phyloP scores from a whole-genome alignment of 179 eudicot species.

The Amaranthus tricolor region DNA sequence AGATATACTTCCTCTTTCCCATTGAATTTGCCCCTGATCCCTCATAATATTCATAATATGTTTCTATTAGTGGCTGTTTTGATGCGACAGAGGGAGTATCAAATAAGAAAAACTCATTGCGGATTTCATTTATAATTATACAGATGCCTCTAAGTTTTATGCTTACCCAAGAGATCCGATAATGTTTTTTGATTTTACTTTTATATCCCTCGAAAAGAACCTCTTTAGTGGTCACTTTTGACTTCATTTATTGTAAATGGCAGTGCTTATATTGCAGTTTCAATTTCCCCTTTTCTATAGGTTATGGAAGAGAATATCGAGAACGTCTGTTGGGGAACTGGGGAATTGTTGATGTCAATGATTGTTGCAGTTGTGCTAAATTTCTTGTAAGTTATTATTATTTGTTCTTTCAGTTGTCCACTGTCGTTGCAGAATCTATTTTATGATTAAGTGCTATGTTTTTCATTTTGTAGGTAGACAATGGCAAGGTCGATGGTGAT shows the following conservation, averaged over 20 bases:
- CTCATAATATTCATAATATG: too few relatives aligned
- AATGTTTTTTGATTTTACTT: background rate
- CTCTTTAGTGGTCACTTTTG: background rate
- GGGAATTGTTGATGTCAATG: conserved; percentile 90
- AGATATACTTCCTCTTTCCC: too few relatives aligned
- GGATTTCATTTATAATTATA: background rate
- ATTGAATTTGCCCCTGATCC: too few relatives aligned
- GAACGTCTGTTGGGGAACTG: conserved; percentile 74
- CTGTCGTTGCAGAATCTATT: background rate
- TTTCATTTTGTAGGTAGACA: conserved; percentile 54
- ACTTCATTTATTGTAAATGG: background rate
- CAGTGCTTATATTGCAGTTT: background rate
- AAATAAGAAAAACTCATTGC: background rate
- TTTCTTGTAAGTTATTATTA: conserved; percentile 52
- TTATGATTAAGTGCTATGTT: conserved; percentile 9
- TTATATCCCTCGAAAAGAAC: background rate
- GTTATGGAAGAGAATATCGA: conserved; percentile 90
- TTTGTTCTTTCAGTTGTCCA: background rate
- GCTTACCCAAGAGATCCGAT: conserved; percentile 1
- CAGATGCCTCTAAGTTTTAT: background rate
- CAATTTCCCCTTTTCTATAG: conserved; percentile 37
- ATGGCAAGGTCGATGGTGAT: conserved; percentile 71
- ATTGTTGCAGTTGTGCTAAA: conserved; percentile 95
- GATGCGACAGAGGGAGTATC: too few relatives aligned
- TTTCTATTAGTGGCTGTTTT: too few relatives aligned